Conservation (phyloP, 2,329 filamentous ascomycete species). For the Ophiognomonia clavigignenti-juglandacearum region DNA sequence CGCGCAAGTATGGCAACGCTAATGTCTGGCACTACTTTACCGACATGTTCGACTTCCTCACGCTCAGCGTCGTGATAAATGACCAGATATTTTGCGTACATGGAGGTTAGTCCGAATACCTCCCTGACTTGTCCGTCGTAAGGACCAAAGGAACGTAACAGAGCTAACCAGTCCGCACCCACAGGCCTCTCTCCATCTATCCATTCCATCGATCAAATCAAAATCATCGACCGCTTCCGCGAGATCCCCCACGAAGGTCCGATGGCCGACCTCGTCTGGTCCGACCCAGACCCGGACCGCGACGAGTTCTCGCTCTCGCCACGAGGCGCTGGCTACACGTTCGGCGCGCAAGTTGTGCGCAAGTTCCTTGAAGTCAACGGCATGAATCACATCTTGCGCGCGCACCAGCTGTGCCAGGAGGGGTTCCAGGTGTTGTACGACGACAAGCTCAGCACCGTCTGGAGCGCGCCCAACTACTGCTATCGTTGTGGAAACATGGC, state of each 20-base stretch:
- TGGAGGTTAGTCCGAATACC: constrained; percentile 54
- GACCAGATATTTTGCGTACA: constrained; percentile 99
- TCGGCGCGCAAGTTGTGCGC: constrained; percentile 94
- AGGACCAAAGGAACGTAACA: not conserved
- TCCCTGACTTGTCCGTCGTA: not conserved
- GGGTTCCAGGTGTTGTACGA: constrained; percentile 97
- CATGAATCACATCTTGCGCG: constrained; percentile 95
- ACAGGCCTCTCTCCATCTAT: constrained; percentile 79
- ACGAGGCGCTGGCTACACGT: constrained; percentile 92
- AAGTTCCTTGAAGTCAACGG: constrained; percentile 97
- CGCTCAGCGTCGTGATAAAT: constrained; percentile 94
- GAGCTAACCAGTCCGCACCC: not conserved
- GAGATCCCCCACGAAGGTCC: constrained; percentile 98
- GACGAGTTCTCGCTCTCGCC: constrained; percentile 96
- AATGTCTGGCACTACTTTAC: constrained; percentile 99
- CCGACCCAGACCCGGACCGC: constrained; percentile 91
- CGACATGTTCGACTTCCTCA: constrained; percentile 99
- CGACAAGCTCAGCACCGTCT: constrained; percentile 89
- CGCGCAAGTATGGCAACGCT: constrained; percentile 95
- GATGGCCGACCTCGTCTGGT: constrained; percentile 99
- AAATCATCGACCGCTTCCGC: constrained; percentile 97
- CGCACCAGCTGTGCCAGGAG: constrained; percentile 98
- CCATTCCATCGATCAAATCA: constrained; percentile 98
- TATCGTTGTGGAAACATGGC: constrained; percentile 97
- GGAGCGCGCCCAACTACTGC: constrained; percentile 96